phyloP scores from a whole-genome alignment of 1,284 basidiomycete species.

The Anthracocystis panici-leucophaei region DNA sequence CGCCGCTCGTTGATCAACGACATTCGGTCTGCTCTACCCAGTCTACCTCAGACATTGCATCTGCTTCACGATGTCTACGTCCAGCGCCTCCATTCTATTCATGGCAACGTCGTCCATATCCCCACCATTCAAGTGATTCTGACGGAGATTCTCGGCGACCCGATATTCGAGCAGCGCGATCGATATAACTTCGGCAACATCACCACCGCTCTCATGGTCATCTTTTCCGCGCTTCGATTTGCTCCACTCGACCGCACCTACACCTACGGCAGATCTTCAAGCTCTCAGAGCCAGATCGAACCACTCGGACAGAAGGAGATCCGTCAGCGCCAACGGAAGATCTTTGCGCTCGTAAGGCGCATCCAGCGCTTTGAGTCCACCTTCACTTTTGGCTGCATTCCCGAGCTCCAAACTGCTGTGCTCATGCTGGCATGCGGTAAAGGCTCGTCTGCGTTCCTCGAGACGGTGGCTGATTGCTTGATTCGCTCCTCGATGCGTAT shows the following conservation, averaged over 20 bases:
- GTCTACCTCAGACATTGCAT: slow-evolving; percentile 16
- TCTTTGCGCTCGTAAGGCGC: slow-evolving; percentile 39
- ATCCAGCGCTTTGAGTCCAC: slow-evolving; percentile 33
- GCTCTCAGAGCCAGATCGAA: slow-evolving; percentile 9
- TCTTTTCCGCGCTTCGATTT: slow-evolving; percentile 28
- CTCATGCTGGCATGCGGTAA: slow-evolving; percentile 37
- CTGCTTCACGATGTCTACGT: slow-evolving; percentile 40
- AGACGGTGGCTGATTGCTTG: slow-evolving; percentile 32
- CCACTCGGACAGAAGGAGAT: slow-evolving; percentile 32
- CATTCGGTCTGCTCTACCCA: slow-evolving; percentile 27
- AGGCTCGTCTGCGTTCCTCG: slow-evolving; percentile 28
- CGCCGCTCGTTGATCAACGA: slow-evolving; percentile 20
- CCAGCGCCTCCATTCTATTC: slow-evolving; percentile 29
- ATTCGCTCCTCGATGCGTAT: slow-evolving; percentile 48
- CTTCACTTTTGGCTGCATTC: slow-evolving; percentile 25
- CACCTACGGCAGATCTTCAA: slow-evolving; percentile 16
- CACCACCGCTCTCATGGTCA: slow-evolving; percentile 40
- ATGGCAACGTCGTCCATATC: slow-evolving; percentile 34
- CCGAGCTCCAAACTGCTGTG: slow-evolving; percentile 36
- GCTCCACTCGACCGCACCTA: slow-evolving; percentile 34
- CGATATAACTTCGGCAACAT: slow-evolving; percentile 31
- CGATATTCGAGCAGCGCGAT: slow-evolving; percentile 28
- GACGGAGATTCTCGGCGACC: slow-evolving; percentile 32
- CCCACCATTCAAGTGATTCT: slow-evolving; percentile 28
- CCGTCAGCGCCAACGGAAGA: slow-evolving; percentile 28